Percentiles rank a stretch among this genome's conserved stretches.
Evolutionary conservation across 2,329 filamentous ascomycete species (phyloP).

Genomic region (Corynespora cassiicola): DNA sequence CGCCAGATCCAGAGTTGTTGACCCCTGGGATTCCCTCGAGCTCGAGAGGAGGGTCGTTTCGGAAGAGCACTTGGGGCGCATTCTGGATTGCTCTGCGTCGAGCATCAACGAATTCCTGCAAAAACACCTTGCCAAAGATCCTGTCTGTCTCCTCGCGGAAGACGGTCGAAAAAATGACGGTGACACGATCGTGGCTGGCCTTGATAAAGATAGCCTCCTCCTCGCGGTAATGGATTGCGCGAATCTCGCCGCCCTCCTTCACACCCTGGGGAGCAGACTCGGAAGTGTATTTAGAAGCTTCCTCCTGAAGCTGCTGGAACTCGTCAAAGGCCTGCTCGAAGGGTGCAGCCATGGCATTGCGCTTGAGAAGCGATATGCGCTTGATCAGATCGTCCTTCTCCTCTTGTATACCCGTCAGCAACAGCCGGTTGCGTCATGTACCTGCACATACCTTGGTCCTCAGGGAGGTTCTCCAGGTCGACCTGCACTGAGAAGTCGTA

Average conservation of each 20-base stretch:
- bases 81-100: constrained; percentile 95
- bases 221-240: constrained; percentile 97
- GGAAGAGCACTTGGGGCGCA: constrained; percentile 95
- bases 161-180: constrained; percentile 97
- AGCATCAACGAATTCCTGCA: constrained; percentile 95
- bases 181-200: constrained; percentile 94
- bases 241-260: constrained; percentile 86
- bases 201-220: constrained; percentile 99
- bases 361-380: constrained; percentile 90
- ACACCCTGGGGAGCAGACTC: constrained; percentile 94
- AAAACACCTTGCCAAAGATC: constrained; percentile 97
- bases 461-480: constrained; percentile 86
- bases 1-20: constrained; percentile 72
- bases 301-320: constrained; percentile 83
- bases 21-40: constrained; percentile 87
- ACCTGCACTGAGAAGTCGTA: constrained; percentile 96
- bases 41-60: constrained; percentile 92
- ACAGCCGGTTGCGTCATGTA: background rate
- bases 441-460: constrained; percentile 68
- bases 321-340: constrained; percentile 98
- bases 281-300: constrained; percentile 89
- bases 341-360: constrained; percentile 97
- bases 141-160: constrained; percentile 98
- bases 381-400: constrained; percentile 84
- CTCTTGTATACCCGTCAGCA: constrained; percentile 61